Evolutionary conservation across 768 basidiomycete species (phyloP).

Genomic region (Trametes cubensis): DNA sequence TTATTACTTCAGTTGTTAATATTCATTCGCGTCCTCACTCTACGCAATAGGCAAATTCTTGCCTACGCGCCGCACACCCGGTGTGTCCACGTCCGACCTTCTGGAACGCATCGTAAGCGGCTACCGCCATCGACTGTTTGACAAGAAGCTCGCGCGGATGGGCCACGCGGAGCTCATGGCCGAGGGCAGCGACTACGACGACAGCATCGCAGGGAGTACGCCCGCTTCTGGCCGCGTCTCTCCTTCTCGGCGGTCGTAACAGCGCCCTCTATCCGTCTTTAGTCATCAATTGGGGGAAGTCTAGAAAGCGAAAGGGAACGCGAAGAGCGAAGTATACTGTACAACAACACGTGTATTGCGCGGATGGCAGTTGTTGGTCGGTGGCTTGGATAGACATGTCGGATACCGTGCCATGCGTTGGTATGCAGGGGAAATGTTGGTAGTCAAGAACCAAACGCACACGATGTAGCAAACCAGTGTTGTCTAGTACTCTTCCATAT

Average conservation of each 20-base stretch:
- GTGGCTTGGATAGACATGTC: slow-evolving; percentile 13
- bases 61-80: slow-evolving; percentile 92
- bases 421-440: neutral
- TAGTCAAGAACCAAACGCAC: neutral
- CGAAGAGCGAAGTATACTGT: slow-evolving; percentile 8
- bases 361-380: neutral
- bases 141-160: slow-evolving; percentile 88
- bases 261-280: neutral
- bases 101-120: slow-evolving; percentile 89
- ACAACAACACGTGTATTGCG: slow-evolving; percentile 19
- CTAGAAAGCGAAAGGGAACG: neutral
- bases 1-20: slow-evolving; percentile 28
- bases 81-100: slow-evolving; percentile 90
- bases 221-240: slow-evolving; percentile 22
- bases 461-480: neutral
- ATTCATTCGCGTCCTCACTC: neutral
- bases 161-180: slow-evolving; percentile 73
- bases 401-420: neutral
- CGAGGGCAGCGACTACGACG: slow-evolving; percentile 47
- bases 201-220: slow-evolving; percentile 25
- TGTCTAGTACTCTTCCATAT: neutral
- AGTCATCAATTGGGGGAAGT: neutral
- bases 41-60: slow-evolving; percentile 78
- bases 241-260: neutral
- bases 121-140: slow-evolving; percentile 84